Base-by-base conservation (phyloP, 164 flowering plant genomes). In the Vitis riparia region DNA sequence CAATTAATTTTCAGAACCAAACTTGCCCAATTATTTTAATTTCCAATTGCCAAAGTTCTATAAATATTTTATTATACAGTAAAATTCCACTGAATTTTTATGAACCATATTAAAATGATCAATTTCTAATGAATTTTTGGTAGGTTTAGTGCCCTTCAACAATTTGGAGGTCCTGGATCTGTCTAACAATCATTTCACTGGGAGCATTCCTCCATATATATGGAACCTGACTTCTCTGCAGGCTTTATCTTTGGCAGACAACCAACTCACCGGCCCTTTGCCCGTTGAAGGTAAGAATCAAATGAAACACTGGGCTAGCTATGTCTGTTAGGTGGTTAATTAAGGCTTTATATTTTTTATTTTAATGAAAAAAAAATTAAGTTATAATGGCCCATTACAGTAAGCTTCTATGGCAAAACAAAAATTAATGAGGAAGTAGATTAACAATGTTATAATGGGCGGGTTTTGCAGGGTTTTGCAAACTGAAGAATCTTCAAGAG, bases 271-370 rank as follows among this genome's bases (percentile, higher is more conserved):
- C 19, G 74, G 64, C 9, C 27, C 44, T 37, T 37, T 37, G 44
- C 44, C 73, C 12, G 56, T 47, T 32, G 50, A 57, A 64, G 74
- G 74, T 71, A 57, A 56, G 29, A 23, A 59, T 59, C n/a, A 11
- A 11, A 13, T 53, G 56, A 37, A 37, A 37, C 44, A 37, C 44
- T 37, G 44, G 44, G 44, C 44, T 37, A 23, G 44, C 44, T 37
- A 23, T 23, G 27, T 23, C 27, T 23, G 27, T 23, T 23, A 23
- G 27, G 27, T 23, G 27, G 27, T 23, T 23, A 23, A 23, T 23
- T 23, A 37, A 37, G 44, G 44, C 44, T 37, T 37, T 37, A 37
- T 37, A 3, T 37, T 37, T 37, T 37, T 37, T 23, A 23, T 23
- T 23, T 23, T 0, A 23, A 23, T 23, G 27, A 23, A 23, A 23